These are phyloP conservation scores for Hanseniaspora guilliermondii DNA, from an alignment of 805 yeast genomes.

Conservation along the genomic window DNA sequence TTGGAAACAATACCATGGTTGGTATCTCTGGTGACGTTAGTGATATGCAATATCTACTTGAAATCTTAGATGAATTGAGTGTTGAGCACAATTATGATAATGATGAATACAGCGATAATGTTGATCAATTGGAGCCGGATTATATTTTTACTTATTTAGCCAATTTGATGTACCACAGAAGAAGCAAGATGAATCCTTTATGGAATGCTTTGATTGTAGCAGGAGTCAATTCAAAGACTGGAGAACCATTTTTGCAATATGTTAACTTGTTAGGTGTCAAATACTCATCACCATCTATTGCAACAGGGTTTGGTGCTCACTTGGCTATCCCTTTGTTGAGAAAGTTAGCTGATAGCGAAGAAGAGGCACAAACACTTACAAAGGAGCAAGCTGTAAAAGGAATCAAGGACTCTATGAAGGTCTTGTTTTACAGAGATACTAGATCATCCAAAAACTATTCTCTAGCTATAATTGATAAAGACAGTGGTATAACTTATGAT, in stretches of 20 bases:
- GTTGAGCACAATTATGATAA: conserved; percentile 68
- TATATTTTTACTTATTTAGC: conserved; percentile 81
- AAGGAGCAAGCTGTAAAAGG: conserved; percentile 66
- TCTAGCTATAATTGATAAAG: conserved; percentile 59
- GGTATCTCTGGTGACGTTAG: conserved; percentile 92
- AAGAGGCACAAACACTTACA: conserved; percentile 54
- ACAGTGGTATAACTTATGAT: conserved; percentile 50
- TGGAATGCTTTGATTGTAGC: conserved; percentile 93
- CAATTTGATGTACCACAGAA: conserved; percentile 70
- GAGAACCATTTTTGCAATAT: conserved; percentile 57
- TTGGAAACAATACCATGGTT: conserved; percentile 76
- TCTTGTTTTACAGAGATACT: conserved; percentile 90
- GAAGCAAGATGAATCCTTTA: conserved; percentile 87
- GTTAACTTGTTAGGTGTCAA: conserved; percentile 88
- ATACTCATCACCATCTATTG: conserved; percentile 74
- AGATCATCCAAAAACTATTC: conserved; percentile 80
- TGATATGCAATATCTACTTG: conserved; percentile 75
- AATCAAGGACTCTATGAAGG: conserved; percentile 83
- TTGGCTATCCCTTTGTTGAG: conserved; percentile 87
- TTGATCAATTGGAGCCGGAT: conserved; percentile 64
- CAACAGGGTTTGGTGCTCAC: conserved; percentile 94
- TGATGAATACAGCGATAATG: conserved; percentile 30
- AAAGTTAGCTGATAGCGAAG: conserved; percentile 66
- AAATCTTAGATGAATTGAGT: conserved; percentile 65
- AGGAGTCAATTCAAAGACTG: conserved; percentile 44